Percentiles rank a stretch among this genome's conserved stretches.
These are phyloP conservation scores for Penicillium sp. DNA, from an alignment of 2,329 filamentous ascomycete species.

Conservation along the genomic window DNA sequence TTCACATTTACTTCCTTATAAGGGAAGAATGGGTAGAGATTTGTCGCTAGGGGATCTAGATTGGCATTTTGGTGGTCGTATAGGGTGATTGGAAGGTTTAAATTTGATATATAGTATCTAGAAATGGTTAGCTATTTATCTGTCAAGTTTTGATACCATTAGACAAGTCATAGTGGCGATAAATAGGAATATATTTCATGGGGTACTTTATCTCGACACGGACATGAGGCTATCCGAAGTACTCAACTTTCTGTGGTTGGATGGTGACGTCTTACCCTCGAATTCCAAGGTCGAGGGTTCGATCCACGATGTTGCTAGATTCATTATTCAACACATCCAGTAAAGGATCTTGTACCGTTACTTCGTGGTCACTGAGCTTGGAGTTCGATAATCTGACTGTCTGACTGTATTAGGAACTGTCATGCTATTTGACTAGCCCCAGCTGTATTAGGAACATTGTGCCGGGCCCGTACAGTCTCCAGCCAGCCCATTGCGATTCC, in stretches of 20 bases:
- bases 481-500: not conserved
- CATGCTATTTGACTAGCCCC: too few species aligned
- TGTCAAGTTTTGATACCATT: not conserved
- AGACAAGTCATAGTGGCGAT: not conserved
- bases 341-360: not conserved
- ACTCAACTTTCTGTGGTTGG: not conserved
- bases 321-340: too few species aligned
- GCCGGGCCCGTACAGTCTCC: too few species aligned
- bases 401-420: too few species aligned
- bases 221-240: not conserved
- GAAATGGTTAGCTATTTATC: rapidly evolving
- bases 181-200: not conserved
- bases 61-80: too few species aligned
- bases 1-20: not conserved
- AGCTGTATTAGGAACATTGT: too few species aligned
- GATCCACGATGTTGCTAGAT: not conserved
- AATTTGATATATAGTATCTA: not conserved
- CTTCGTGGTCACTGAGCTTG: not conserved
- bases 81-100: not conserved
- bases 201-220: not conserved
- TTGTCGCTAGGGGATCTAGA: not conserved
- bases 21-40: not conserved
- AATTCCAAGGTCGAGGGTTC: not conserved
- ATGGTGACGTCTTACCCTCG: not conserved
- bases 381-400: not conserved